Evolutionary conservation across 495 filamentous ascomycete species (phyloP).

Genomic region (Aspergillus kassunensis): DNA sequence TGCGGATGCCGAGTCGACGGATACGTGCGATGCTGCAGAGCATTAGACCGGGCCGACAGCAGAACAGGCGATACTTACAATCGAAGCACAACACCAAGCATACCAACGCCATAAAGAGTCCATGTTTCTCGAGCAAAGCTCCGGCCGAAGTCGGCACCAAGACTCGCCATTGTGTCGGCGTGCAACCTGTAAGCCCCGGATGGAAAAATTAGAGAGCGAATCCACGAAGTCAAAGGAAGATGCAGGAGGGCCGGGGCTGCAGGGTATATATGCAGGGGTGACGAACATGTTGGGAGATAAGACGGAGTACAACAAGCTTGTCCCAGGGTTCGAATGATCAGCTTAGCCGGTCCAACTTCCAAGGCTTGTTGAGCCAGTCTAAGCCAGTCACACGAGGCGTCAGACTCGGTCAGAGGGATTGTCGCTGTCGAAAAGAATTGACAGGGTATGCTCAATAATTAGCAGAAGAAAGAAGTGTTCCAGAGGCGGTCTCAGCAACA

Average conservation of each 20-base stretch:
- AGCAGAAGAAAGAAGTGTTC: too few relatives aligned
- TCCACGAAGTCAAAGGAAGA: background rate
- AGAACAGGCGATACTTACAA: conserved; percentile 31
- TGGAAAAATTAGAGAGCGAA: conserved; percentile 6
- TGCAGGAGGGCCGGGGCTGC: background rate
- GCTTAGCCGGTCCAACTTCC: too few relatives aligned
- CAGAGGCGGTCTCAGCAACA: too few relatives aligned
- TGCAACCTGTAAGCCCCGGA: conserved; percentile 17
- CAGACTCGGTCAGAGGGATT: too few relatives aligned
- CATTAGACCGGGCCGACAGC: background rate
- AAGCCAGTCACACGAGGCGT: too few relatives aligned
- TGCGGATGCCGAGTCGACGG: conserved; percentile 40
- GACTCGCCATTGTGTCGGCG: conserved; percentile 31
- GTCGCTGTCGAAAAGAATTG: too few relatives aligned
- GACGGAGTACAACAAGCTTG: background rate
- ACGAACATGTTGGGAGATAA: conserved; percentile 12
- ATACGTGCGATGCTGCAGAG: conserved; percentile 43
- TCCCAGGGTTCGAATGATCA: too few relatives aligned
- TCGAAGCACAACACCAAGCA: conserved; percentile 39
- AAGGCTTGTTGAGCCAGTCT: too few relatives aligned
- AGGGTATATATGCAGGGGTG: conserved; percentile 1
- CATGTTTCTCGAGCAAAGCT: conserved; percentile 44
- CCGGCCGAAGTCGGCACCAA: conserved; percentile 30
- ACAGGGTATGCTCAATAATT: too few relatives aligned
- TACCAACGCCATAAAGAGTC: conserved; percentile 44